Base-by-base conservation (phyloP, 2,329 filamentous ascomycete species). In the Metarhizium sp. region DNA sequence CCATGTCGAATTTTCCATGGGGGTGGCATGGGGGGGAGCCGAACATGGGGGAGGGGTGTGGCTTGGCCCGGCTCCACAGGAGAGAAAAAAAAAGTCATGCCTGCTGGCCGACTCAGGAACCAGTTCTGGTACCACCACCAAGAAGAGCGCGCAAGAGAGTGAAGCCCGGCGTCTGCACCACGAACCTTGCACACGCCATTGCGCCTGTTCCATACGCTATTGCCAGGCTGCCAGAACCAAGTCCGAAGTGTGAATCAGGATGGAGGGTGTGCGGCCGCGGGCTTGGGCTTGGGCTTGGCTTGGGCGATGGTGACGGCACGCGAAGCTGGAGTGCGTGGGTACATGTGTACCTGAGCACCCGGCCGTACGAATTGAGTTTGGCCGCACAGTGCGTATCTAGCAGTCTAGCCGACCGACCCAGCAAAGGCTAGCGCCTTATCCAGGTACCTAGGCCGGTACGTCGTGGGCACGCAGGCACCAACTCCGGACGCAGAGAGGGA, bases 341-440 rank as follows among this genome's bases (percentile, higher is more conserved):
- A 40, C 40, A 36, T 46, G 43, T 25, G 51, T 34, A 47, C 40
- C 20, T 6, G 29, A 52, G 29, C 14, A 25, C 18, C 25, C 10
- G 34, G 18, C 52, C n/a, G 52, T 54, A 43, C 52, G 32, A 55
- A 50, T 55, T 46, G 42, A 51, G 4, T 30, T 45, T 45, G 34
- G 5, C 29, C 14, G 38, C 42, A 55, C 53, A 13, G 53, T 55
- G 25, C 47, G 36, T 20, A 43, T 49, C 34, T 53, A 20, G 29
- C 30, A n/a, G 10, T 34, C 18, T 20, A 32, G 51, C 7, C n/a
- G 42, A 34, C 7, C n/a, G 42, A 34, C 32, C 43, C n/a, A 36
- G 52, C 30, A 29, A 25, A 25, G 25, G 25, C 25, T 25, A 25
- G 25, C 25, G 25, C 25, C 25, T 25, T 25, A 25, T 25, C 3